Base-by-base conservation (phyloP, 306 rosid genomes). In the Quercus mongolica region DNA sequence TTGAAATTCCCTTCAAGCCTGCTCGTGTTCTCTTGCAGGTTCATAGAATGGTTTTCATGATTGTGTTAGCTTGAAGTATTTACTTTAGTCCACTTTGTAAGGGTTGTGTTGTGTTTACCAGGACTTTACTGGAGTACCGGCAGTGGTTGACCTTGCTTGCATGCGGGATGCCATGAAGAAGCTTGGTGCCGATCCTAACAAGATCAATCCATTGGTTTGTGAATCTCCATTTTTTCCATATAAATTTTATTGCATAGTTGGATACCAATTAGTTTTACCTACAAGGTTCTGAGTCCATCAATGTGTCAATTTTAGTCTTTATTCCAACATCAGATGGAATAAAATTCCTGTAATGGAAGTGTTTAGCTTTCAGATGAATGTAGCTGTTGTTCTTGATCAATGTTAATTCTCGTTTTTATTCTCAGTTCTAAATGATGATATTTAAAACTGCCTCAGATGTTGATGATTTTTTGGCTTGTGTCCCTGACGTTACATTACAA, bases 1-100 rank as follows among this genome's bases (percentile, higher is more conserved):
- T 61, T 44, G 79, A 75, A 61, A 61, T 75, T 23, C 79, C 79
- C 67, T 75, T 75, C 72, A 75, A 59, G 54, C 79, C 71, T 62
- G 79, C 79, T 15, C 59, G 59, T 44, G 71, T 75, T 44, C 54
- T 75, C 28, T 41, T 75, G 79, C 79, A 75, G 79, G 79, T 75
- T 21, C 58, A 18, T 31, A 8, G 71, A 12, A 17, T 31, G 49
- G 1, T 5, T 67, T 33, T 10, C 3, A 1, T 18, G 71, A 67
- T 33, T 18, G 46, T 64, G 21, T 67, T 18, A 9, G 49, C 38
- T 67, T 67, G 51, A 67, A 67, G 9, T 17, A 17, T 15, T 19
- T 30, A 33, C 25, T 18, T 7, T 67, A 15, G 15, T 31, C 26
- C 15, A 3, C 33, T 7, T 67, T 67, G 15, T 18, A 35, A 67